Percentiles rank a stretch among this genome's conserved stretches.
phyloP scores from a whole-genome alignment of 192 early-diverging fungal species.

The Rhizophagus clarus region DNA sequence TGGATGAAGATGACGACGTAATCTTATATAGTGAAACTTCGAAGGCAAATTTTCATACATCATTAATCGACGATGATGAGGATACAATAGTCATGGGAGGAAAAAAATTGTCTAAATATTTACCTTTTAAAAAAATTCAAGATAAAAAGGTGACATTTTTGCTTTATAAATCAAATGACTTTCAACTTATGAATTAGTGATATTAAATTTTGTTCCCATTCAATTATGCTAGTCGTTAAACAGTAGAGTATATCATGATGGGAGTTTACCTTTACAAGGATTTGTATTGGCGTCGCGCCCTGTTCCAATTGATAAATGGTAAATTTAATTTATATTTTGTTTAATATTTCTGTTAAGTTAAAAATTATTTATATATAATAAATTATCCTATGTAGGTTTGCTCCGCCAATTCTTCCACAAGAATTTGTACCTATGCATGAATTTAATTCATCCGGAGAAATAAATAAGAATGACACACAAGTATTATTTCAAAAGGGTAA shows the following conservation, averaged over 20 bases:
- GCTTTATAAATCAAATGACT: neutral
- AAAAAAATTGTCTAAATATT: conserved; percentile 21
- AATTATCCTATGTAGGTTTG: conserved; percentile 9
- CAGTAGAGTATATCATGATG: conserved; percentile 48
- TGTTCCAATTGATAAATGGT: conserved; percentile 52
- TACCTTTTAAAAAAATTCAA: conserved; percentile 12
- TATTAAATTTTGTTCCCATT: neutral
- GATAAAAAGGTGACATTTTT: conserved; percentile 2
- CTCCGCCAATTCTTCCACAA: conserved; percentile 21
- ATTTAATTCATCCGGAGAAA: conserved; percentile 1
- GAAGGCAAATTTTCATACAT: conserved; percentile 25
- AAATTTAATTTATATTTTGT: neutral
- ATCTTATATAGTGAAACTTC: conserved; percentile 35
- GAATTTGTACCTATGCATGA: conserved; percentile 18
- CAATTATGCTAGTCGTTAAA: neutral
- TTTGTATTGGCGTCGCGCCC: conserved; percentile 50
- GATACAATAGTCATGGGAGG: conserved; percentile 40
- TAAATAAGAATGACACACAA: neutral
- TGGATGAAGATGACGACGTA: conserved; percentile 61
- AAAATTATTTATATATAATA: neutral
- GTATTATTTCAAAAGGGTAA: neutral
- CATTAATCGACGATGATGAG: conserved; percentile 36
- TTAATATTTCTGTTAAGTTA: too few relatives aligned
- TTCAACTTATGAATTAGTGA: neutral
- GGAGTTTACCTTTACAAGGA: conserved; percentile 52